These are phyloP conservation scores for Moesziomyces globuligerus DNA, from an alignment of 1,284 basidiomycete genomes.

Conservation along the genomic window DNA sequence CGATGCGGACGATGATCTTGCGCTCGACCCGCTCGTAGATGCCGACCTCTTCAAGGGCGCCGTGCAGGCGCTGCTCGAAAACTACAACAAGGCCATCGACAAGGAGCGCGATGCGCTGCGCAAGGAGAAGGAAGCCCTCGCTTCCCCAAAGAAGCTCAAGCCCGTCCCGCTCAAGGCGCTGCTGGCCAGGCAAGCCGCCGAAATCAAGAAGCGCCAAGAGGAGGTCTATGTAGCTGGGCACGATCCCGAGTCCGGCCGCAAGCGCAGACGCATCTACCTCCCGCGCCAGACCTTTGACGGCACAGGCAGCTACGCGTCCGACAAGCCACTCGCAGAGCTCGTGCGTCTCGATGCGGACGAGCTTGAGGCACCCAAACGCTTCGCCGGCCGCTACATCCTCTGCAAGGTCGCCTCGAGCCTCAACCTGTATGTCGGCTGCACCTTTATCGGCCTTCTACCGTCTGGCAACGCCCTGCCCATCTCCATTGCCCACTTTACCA, in stretches of 20 bases:
- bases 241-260: constrained; percentile 28
- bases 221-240: constrained; percentile 30
- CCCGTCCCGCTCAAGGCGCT: constrained; percentile 55
- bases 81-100: constrained; percentile 56
- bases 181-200: constrained; percentile 53
- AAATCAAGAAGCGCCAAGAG: constrained; percentile 54
- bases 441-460: constrained; percentile 53
- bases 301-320: constrained; percentile 48
- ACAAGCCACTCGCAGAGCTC: constrained; percentile 38
- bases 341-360: constrained; percentile 42
- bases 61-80: constrained; percentile 60
- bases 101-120: constrained; percentile 47
- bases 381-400: constrained; percentile 52
- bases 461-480: constrained; percentile 52
- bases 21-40: constrained; percentile 50
- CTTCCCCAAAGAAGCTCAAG: constrained; percentile 49
- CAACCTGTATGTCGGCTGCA: constrained; percentile 56
- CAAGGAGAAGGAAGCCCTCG: constrained; percentile 30
- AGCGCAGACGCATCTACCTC: constrained; percentile 40
- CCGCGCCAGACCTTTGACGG: constrained; percentile 60
- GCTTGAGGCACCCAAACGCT: constrained; percentile 46
- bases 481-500: constrained; percentile 61
- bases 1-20: constrained; percentile 21
- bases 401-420: constrained; percentile 55
- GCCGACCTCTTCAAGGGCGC: constrained; percentile 63